Percentiles rank a stretch among this genome's conserved stretches.
Conservation (phyloP, 2,329 filamentous ascomycete genomes). For the Phialemoniopsis sp. region DNA sequence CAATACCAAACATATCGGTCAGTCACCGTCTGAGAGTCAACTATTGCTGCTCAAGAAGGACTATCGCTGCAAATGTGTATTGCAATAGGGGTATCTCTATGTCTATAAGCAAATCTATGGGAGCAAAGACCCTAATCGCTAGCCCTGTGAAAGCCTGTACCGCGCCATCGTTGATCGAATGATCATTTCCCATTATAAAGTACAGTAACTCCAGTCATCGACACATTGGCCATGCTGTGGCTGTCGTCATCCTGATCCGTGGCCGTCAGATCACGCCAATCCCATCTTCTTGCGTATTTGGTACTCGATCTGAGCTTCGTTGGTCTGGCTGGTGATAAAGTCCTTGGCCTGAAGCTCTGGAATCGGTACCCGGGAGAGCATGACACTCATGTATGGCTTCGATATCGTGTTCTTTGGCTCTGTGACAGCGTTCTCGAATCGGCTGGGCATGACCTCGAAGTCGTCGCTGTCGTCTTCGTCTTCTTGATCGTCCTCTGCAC, state of each 20-base stretch:
- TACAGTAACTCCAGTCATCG: slow-evolving; percentile 2
- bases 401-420: slow-evolving; percentile 33
- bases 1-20: background rate
- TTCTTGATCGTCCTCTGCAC: slow-evolving; percentile 16
- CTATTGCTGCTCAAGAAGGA: too few species aligned
- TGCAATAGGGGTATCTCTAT: background rate
- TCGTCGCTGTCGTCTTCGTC: slow-evolving; percentile 33
- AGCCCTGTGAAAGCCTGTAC: background rate
- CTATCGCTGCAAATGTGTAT: background rate
- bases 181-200: background rate
- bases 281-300: slow-evolving; percentile 16
- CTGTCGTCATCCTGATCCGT: slow-evolving; percentile 5
- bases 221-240: background rate
- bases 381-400: slow-evolving; percentile 54
- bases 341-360: slow-evolving; percentile 47
- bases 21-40: too few species aligned
- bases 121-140: too few species aligned
- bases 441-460: slow-evolving; percentile 55
- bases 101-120: background rate
- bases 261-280: slow-evolving; percentile 3
- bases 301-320: slow-evolving; percentile 21
- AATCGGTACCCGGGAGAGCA: slow-evolving; percentile 50
- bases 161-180: background rate
- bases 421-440: slow-evolving; percentile 50
- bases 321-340: slow-evolving; percentile 44